A percentile compares a stretch with the other conserved stretches of the same genome.
These are phyloP conservation scores for Salix purpurea DNA, from an alignment of 345 rosid species.

Conservation along the genomic window DNA sequence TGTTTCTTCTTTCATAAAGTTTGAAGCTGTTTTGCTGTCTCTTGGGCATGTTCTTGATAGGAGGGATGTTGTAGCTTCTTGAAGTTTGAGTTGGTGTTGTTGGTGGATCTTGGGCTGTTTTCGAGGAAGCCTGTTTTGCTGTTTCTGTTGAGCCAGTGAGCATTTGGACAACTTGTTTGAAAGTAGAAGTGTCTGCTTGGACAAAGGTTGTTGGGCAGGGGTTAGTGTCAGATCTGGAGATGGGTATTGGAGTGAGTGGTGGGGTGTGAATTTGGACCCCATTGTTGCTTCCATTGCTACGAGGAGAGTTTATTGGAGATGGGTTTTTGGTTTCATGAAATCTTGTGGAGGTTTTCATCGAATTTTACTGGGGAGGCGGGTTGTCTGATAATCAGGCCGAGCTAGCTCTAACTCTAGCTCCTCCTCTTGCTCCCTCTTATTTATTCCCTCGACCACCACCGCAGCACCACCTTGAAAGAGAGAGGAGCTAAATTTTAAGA, in stretches of 20 bases:
- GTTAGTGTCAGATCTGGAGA: slow-evolving; percentile 86
- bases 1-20: slow-evolving; percentile 87
- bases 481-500: background rate
- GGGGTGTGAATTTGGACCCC: slow-evolving; percentile 37
- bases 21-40: slow-evolving; percentile 62
- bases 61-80: slow-evolving; percentile 57
- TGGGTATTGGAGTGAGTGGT: slow-evolving; percentile 45
- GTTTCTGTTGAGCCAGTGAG: slow-evolving; percentile 77
- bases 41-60: slow-evolving; percentile 47
- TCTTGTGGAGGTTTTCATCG: slow-evolving; percentile 55
- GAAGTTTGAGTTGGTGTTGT: slow-evolving; percentile 3
- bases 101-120: slow-evolving; percentile 16
- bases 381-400: background rate
- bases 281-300: slow-evolving; percentile 33
- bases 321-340: slow-evolving; percentile 45
- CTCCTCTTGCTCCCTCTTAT: background rate
- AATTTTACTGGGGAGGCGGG: background rate
- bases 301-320: slow-evolving; percentile 55
- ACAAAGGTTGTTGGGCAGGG: slow-evolving; percentile 96
- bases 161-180: slow-evolving; percentile 95
- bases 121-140: slow-evolving; percentile 55
- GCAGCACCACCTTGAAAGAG: slow-evolving; percentile 1
- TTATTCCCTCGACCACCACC: background rate
- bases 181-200: slow-evolving; percentile 66
- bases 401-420: background rate